phyloP scores from a whole-genome alignment of 1,284 basidiomycete species.

The Apiotrichum gracile region DNA sequence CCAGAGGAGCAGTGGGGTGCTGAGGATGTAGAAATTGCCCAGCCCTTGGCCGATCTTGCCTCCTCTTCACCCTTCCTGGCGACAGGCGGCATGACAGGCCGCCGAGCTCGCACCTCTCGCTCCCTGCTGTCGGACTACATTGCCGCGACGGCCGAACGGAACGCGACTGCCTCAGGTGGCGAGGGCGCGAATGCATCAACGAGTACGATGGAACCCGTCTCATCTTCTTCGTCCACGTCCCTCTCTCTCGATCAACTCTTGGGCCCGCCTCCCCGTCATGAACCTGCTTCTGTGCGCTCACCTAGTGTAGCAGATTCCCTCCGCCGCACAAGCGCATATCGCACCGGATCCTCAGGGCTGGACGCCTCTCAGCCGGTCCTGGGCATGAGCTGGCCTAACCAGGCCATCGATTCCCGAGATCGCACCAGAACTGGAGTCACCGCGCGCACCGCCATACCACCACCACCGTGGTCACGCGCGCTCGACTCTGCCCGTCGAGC shows the following conservation, averaged over 20 bases:
- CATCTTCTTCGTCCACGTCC: background rate
- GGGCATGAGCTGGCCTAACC: slow-evolving; percentile 9
- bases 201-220: background rate
- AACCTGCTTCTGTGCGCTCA: background rate
- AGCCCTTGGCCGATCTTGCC: slow-evolving; percentile 7
- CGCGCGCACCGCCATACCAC: background rate
- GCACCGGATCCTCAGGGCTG: background rate
- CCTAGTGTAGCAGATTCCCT: background rate
- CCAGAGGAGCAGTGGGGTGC: slow-evolving; percentile 1
- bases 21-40: slow-evolving; percentile 11
- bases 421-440: background rate
- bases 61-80: background rate
- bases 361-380: background rate
- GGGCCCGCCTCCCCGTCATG: background rate
- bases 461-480: slow-evolving; percentile 1
- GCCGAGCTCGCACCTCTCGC: background rate
- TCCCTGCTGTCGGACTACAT: background rate
- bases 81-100: background rate
- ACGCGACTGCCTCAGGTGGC: background rate
- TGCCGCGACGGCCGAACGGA: background rate
- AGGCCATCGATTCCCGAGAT: background rate
- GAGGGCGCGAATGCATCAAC: background rate
- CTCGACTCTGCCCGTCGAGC: slow-evolving; percentile 2
- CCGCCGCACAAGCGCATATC: background rate
- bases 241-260: slow-evolving; percentile 3